Evolutionary conservation across 768 basidiomycete species (phyloP).

Genomic region (Phaeolepiota aurea): DNA sequence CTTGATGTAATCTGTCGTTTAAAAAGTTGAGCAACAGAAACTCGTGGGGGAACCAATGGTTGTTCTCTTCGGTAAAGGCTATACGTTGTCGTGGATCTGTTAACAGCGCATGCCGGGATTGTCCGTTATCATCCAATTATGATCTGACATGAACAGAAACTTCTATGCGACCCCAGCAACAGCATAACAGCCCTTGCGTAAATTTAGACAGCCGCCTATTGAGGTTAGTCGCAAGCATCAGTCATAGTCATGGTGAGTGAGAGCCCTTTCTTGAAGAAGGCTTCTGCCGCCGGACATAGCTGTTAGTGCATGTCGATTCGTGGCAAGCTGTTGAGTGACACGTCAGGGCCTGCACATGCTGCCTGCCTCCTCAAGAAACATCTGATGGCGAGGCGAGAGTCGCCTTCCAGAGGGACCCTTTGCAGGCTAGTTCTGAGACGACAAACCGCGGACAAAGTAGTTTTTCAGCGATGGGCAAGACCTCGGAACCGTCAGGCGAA

Average conservation of each 20-base stretch:
- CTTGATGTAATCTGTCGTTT: slow-evolving; percentile 5
- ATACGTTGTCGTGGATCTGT: background rate
- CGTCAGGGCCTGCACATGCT: background rate
- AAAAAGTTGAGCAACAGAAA: background rate
- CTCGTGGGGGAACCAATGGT: background rate
- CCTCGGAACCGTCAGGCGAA: too few species aligned
- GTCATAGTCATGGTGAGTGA: too few species aligned
- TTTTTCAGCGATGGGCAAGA: background rate
- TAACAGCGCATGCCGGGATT: background rate
- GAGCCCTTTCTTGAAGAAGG: background rate
- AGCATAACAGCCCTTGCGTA: too few species aligned
- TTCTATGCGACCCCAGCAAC: too few species aligned
- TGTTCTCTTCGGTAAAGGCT: background rate
- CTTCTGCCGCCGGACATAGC: background rate
- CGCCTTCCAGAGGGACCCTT: too few species aligned
- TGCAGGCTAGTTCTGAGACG: background rate
- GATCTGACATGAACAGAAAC: background rate
- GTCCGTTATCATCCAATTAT: background rate
- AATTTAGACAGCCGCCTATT: background rate
- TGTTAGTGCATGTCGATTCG: background rate
- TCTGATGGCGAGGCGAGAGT: background rate
- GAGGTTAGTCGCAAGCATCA: too few species aligned
- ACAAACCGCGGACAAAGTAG: background rate
- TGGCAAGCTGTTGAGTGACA: background rate
- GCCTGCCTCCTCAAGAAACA: background rate